Conservation (phyloP, 169 alveolate species). For the Eimeria zaria region DNA sequence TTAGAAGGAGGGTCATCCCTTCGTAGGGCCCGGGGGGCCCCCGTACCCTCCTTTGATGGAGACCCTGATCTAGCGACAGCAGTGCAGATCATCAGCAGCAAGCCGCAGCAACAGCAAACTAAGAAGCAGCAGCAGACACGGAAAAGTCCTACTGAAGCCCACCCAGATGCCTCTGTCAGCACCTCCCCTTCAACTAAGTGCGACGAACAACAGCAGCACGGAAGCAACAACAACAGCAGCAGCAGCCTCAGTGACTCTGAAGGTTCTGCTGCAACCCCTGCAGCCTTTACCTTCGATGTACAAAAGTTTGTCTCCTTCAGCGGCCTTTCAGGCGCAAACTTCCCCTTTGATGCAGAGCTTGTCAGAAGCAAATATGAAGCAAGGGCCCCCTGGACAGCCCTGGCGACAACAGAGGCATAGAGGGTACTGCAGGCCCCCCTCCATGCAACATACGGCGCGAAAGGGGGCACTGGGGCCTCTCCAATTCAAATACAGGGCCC, state of each 20-base stretch:
- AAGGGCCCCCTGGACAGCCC: slow-evolving; percentile 33
- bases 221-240: neutral
- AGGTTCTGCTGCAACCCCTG: neutral
- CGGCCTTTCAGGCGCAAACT: slow-evolving; percentile 18
- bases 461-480: too few species aligned
- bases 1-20: slow-evolving; percentile 4
- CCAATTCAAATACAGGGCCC: too few species aligned
- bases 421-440: too few species aligned
- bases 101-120: slow-evolving; percentile 38
- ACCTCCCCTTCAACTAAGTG: slow-evolving; percentile 29
- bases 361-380: slow-evolving; percentile 37
- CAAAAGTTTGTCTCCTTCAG: slow-evolving; percentile 18
- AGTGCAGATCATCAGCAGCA: slow-evolving; percentile 57
- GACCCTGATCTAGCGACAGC: slow-evolving; percentile 69
- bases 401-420: slow-evolving; percentile 2
- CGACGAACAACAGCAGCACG: slow-evolving; percentile 53
- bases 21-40: slow-evolving; percentile 31
- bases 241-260: slow-evolving; percentile 44
- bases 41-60: slow-evolving; percentile 51
- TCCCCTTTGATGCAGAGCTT: neutral
- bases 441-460: too few species aligned
- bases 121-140: slow-evolving; percentile 57
- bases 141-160: slow-evolving; percentile 31
- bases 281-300: slow-evolving; percentile 22
- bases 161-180: neutral